Percentiles rank a stretch among this genome's conserved stretches.
phyloP scores from a whole-genome alignment of 139 green algal genomes.

The Haematococcus lacustris region DNA sequence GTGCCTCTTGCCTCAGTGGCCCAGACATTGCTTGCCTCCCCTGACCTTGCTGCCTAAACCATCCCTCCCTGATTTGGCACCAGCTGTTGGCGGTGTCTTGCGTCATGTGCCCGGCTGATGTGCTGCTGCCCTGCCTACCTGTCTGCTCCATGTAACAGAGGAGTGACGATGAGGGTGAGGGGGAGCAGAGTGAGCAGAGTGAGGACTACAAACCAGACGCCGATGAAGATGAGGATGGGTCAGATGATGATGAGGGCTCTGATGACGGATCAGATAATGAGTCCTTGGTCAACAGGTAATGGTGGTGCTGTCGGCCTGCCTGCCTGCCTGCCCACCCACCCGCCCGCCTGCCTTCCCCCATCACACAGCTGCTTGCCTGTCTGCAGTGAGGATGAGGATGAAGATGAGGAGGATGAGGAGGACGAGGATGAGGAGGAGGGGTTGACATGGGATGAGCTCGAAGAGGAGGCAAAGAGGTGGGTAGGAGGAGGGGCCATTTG shows the following conservation, averaged over 20 bases:
- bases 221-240: constrained; percentile 52
- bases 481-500: too few relatives aligned
- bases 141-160: constrained; percentile 17
- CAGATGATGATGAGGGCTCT: constrained; percentile 27
- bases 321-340: neutral
- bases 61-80: neutral
- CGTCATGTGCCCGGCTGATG: neutral
- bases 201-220: constrained; percentile 61
- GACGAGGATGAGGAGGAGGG: constrained; percentile 69
- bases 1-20: neutral
- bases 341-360: too few relatives aligned
- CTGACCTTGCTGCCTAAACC: neutral
- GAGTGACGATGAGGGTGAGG: constrained; percentile 65
- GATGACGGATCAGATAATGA: constrained; percentile 23
- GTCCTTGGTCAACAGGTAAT: constrained; percentile 35
- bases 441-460: constrained; percentile 80
- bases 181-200: constrained; percentile 39
- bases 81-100: neutral
- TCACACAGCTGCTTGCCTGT: neutral
- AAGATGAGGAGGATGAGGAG: constrained; percentile 41
- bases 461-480: constrained; percentile 65
- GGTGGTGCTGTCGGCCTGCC: neutral
- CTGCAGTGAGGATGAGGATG: constrained; percentile 32
- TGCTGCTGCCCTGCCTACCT: neutral
- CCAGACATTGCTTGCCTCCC: neutral